Evolutionary conservation across 352 stramenopile genomes (phyloP).

Genomic region (Phytopythium mirpurense): DNA sequence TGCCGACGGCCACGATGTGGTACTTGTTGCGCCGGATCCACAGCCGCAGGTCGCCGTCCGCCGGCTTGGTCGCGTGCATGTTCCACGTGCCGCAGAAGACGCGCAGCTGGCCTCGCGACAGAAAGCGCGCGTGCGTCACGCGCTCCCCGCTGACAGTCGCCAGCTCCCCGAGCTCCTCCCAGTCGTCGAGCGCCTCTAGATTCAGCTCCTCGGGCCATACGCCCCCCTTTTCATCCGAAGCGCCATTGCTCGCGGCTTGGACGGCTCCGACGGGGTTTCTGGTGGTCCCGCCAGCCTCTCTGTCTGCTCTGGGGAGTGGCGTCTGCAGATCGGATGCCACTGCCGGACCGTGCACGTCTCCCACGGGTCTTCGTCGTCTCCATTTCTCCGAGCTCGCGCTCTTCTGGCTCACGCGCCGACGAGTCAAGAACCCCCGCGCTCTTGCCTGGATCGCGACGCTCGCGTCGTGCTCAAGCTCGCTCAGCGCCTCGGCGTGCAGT

Average conservation of each 20-base stretch:
- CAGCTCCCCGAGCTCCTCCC: constrained; percentile 42
- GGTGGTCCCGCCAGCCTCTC: background rate
- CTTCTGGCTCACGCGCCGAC: constrained; percentile 2
- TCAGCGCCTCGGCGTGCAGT: constrained; percentile 33
- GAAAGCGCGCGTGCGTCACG: constrained; percentile 32
- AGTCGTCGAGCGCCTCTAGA: constrained; percentile 38
- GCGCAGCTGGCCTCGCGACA: constrained; percentile 37
- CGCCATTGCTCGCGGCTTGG: constrained; percentile 5
- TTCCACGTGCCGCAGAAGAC: constrained; percentile 87
- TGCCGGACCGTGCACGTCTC: background rate
- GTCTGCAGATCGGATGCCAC: constrained; percentile 4
- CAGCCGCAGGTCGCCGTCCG: constrained; percentile 37
- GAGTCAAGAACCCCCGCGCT: constrained; percentile 27
- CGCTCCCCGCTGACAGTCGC: constrained; percentile 14
- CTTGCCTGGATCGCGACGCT: constrained; percentile 36
- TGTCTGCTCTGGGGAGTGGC: constrained; percentile 1
- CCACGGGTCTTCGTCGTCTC: too few relatives aligned
- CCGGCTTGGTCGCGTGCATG: constrained; percentile 70
- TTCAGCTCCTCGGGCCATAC: constrained; percentile 56
- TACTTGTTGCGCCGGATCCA: constrained; percentile 80
- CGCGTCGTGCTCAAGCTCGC: constrained; percentile 28
- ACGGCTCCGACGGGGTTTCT: background rate
- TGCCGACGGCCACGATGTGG: constrained; percentile 86
- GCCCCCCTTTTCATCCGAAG: constrained; percentile 16
- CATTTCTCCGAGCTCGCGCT: too few relatives aligned